These are phyloP conservation scores for Apiospora arundinis DNA, from an alignment of 2,329 filamentous ascomycete genomes.

Conservation along the genomic window DNA sequence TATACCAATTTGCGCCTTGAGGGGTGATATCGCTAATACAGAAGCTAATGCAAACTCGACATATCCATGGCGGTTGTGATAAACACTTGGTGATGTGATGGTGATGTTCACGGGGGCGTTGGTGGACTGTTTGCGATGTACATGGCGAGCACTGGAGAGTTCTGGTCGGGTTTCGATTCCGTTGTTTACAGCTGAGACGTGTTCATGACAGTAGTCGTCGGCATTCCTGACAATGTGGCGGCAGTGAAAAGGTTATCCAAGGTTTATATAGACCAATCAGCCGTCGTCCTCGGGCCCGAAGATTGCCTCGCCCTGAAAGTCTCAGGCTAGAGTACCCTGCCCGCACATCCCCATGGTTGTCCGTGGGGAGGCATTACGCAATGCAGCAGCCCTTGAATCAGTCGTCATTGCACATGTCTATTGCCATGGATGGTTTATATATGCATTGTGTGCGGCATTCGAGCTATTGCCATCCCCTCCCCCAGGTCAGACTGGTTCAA, in stretches of 20 bases:
- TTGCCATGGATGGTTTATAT: not conserved
- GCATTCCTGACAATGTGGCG: slow-evolving; percentile 2
- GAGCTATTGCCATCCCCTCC: not conserved
- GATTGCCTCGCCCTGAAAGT: not conserved
- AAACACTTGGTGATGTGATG: not conserved
- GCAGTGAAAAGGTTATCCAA: not conserved
- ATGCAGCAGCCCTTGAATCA: not conserved
- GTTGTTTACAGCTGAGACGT: not conserved
- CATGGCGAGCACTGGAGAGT: too few species aligned
- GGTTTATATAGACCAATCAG: slow-evolving; percentile 2
- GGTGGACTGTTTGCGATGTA: not conserved
- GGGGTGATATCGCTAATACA: not conserved
- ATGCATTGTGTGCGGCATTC: not conserved
- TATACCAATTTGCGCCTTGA: not conserved
- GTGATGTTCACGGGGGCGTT: not conserved
- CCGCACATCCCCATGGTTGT: slow-evolving; percentile 15
- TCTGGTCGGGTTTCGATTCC: too few species aligned
- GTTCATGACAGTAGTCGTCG: slow-evolving; percentile 1
- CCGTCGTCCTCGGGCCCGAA: not conserved
- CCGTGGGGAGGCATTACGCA: slow-evolving; percentile 5
- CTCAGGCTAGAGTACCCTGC: not conserved
- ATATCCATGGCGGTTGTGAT: not conserved
- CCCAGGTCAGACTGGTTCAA: not conserved
- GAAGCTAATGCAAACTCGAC: not conserved
- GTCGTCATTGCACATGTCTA: not conserved